Evolutionary conservation across 2,329 filamentous ascomycete genomes (phyloP).

Genomic region (Fusarium sp.): DNA sequence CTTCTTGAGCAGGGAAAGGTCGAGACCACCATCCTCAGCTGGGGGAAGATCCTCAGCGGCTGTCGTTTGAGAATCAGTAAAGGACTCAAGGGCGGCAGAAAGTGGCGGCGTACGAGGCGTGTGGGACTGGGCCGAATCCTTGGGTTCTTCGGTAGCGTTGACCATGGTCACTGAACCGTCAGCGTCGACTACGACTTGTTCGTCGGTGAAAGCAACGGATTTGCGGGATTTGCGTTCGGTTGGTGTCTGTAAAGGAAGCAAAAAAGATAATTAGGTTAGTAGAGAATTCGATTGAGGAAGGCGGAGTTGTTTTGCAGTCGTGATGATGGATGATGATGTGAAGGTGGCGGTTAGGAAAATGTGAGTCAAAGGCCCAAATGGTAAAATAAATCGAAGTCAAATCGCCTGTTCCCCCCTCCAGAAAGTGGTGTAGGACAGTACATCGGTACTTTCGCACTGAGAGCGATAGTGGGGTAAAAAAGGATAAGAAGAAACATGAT

Average conservation of each 20-base stretch:
- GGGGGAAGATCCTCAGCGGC: conserved; percentile 58
- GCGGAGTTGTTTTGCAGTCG: conserved; percentile 11
- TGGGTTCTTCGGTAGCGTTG: conserved; percentile 78
- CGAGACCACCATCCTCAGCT: conserved; percentile 64
- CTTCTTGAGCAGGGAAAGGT: conserved; percentile 81
- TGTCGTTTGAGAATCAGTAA: conserved; percentile 62
- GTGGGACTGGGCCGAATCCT: conserved; percentile 85
- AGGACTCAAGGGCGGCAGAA: conserved; percentile 64
- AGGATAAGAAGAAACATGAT: conserved; percentile 22
- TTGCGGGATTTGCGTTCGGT: conserved; percentile 82
- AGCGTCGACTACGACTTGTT: conserved; percentile 86
- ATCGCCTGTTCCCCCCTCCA: conserved; percentile 22
- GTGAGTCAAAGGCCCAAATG: conserved; percentile 41
- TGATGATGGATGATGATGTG: conserved; percentile 16
- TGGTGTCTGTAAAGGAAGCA: conserved; percentile 37
- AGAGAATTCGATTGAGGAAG: conserved; percentile 8
- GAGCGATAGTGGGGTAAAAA: conserved; percentile 22
- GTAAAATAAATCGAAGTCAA: conserved; percentile 38
- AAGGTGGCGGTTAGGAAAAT: conserved; percentile 44
- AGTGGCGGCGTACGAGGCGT: conserved; percentile 73
- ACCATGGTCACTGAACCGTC: conserved; percentile 86
- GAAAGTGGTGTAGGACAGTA: conserved; percentile 38
- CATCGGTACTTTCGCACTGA: conserved; percentile 37
- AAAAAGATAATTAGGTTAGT: conserved; percentile 33
- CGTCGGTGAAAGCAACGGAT: conserved; percentile 92